Evolutionary conservation across 345 rosid species (phyloP).

Genomic region (Corchorus capsularis): DNA sequence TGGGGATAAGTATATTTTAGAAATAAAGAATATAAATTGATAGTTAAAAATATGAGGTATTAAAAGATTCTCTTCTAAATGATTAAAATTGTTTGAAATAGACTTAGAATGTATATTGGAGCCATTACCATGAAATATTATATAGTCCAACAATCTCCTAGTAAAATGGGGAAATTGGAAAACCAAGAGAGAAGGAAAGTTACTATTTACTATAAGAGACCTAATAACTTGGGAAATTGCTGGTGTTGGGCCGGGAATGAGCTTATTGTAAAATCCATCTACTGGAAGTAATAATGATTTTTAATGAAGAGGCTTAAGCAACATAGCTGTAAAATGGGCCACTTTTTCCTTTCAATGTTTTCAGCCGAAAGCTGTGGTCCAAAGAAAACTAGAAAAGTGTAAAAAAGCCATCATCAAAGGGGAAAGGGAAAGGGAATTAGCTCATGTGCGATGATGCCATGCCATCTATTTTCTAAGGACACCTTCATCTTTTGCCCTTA

Average conservation of each 20-base stretch:
- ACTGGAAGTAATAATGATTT: background rate
- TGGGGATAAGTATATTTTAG: no score
- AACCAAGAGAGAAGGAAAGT: background rate
- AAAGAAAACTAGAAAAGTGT: background rate
- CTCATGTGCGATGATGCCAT: background rate
- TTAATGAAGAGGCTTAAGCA: background rate
- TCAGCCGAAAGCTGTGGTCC: slow-evolving; percentile 20
- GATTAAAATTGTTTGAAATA: no score
- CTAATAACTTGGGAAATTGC: background rate
- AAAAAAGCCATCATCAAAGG: background rate
- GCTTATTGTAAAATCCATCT: background rate
- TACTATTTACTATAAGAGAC: no score
- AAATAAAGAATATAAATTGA: no score
- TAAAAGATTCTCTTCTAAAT: no score
- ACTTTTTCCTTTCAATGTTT: background rate
- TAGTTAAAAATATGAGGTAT: no score
- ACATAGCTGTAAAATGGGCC: slow-evolving; percentile 9
- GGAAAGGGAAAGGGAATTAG: background rate
- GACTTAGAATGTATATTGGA: no score
- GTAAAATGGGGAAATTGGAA: no score
- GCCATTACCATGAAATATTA: no score
- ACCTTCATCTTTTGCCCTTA: background rate
- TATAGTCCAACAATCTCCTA: no score
- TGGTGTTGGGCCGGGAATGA: background rate
- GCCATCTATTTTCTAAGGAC: background rate